Percentiles rank a stretch among this genome's conserved stretches.
phyloP scores from a whole-genome alignment of 306 rosid genomes.

The Cucumis hystrix region DNA sequence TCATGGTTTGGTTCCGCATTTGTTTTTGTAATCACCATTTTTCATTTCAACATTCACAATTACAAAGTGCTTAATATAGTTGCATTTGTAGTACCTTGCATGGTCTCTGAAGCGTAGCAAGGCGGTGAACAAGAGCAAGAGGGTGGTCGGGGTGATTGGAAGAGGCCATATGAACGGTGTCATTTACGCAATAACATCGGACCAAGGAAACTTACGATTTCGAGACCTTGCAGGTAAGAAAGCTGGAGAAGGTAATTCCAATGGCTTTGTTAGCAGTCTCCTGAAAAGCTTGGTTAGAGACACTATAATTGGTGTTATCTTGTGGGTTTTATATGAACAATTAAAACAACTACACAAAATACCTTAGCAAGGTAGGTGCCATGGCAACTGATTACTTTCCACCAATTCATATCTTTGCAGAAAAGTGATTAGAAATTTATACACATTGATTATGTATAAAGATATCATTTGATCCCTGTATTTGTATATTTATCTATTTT shows the following conservation, averaged over 20 bases:
- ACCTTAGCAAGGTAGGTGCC: background rate
- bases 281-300: conserved; percentile 51
- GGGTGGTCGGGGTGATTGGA: conserved; percentile 88
- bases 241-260: conserved; percentile 9
- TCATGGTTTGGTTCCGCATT: background rate
- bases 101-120: conserved; percentile 90
- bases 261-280: conserved; percentile 25
- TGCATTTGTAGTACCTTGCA: conserved; percentile 58
- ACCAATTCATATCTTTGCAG: background rate
- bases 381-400: background rate
- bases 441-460: background rate
- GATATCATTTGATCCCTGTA: background rate
- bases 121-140: conserved; percentile 70
- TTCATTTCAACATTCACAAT: background rate
- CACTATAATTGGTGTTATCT: conserved; percentile 43
- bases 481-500: background rate
- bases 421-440: background rate
- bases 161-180: conserved; percentile 91
- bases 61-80: background rate
- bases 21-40: background rate
- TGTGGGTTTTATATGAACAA: conserved; percentile 73
- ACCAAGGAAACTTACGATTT: conserved; percentile 54
- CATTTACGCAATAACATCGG: conserved; percentile 48
- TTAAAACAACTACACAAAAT: conserved; percentile 12
- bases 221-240: conserved; percentile 54